These are phyloP conservation scores for Guyanaporus albipodus DNA, from an alignment of 768 basidiomycete species.

Conservation along the genomic window DNA sequence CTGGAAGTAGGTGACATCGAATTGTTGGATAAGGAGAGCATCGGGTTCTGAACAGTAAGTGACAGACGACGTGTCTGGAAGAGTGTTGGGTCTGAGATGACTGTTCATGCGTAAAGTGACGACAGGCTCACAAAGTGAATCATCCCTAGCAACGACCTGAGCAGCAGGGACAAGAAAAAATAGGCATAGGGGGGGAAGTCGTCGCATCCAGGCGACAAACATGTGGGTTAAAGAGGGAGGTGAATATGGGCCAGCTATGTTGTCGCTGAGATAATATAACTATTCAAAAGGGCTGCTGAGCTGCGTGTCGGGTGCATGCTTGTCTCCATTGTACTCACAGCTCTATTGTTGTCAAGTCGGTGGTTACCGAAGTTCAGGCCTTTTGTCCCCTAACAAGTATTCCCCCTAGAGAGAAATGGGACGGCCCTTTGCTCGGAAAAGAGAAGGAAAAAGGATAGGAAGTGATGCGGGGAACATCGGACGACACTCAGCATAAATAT, in stretches of 20 bases:
- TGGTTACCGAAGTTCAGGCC: constrained; percentile 14
- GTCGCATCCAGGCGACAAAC: constrained; percentile 80
- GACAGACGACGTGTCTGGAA: constrained; percentile 77
- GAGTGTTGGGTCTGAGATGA: neutral
- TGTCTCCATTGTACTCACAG: constrained; percentile 31
- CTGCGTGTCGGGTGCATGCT: constrained; percentile 27
- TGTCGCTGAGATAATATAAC: constrained; percentile 22
- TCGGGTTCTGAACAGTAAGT: constrained; percentile 83
- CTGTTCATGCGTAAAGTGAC: neutral
- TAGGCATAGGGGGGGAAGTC: constrained; percentile 39
- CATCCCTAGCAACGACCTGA: constrained; percentile 45
- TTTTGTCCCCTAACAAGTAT: constrained; percentile 19
- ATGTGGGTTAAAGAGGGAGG: constrained; percentile 35
- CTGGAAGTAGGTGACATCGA: constrained; percentile 69
- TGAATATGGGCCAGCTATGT: constrained; percentile 26
- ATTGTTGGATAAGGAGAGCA: constrained; percentile 72
- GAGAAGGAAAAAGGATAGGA: no score
- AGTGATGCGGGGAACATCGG: no score
- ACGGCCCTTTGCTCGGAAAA: no score
- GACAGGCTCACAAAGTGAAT: constrained; percentile 55
- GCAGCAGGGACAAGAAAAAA: constrained; percentile 38
- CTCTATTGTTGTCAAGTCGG: constrained; percentile 30
- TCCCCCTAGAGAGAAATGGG: no score
- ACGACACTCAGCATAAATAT: no score
- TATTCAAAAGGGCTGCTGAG: constrained; percentile 13